Base-by-base conservation (phyloP, 2,329 filamentous ascomycete species). In the Bipolaris sorokiniana region DNA sequence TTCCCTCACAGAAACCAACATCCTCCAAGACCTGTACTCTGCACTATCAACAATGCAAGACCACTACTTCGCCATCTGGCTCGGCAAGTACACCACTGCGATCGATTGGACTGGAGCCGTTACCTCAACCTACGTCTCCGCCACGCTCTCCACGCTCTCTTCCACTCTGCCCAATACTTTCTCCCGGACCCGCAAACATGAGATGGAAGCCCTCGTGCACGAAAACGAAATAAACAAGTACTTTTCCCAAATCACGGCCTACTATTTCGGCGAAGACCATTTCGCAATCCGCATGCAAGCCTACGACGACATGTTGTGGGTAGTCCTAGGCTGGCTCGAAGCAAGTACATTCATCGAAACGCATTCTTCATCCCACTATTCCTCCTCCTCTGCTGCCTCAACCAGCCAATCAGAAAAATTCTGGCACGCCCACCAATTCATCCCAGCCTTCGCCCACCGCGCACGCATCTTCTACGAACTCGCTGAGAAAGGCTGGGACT, bases 61-160 rank as follows among this genome's bases (percentile, higher is more conserved):
- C 50, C 80, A 83, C 23, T 97, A 92, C 77, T 97, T 95, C 72
- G 83, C 87, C 45, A 78, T 89, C 4, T 90, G 90, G 83, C 80
- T 89, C 34, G 92, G 90, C 10, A 92, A 87, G 23, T 98, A 93
- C 91, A 91, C 92, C 0, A 82, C 83, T 1, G 85, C 90, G 31
- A 97, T 96, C 68, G 94, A 97, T 79, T 98, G 94, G 94, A 98
- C 94, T 0, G 89, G 88, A 16, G 93, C 94, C 3, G 91, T 97
- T 7, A 81, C 91, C 66, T 88, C 88, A 41, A 97, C 93, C 0
- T 87, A 94, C 54, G 78, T 97, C 34, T 89, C 91, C 0, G 90
- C 88, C 13, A 84, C 88, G 2, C 82, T 95, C 15, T 85, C 83
- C 15, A 88, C 89, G n/a, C 79, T 96, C 51, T 90, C 78, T 7